Evolutionary conservation across 2,329 filamentous ascomycete species (phyloP), one percentile per base, ranked within the genome.

Genomic region (Fusarium cyanostomum): DNA sequence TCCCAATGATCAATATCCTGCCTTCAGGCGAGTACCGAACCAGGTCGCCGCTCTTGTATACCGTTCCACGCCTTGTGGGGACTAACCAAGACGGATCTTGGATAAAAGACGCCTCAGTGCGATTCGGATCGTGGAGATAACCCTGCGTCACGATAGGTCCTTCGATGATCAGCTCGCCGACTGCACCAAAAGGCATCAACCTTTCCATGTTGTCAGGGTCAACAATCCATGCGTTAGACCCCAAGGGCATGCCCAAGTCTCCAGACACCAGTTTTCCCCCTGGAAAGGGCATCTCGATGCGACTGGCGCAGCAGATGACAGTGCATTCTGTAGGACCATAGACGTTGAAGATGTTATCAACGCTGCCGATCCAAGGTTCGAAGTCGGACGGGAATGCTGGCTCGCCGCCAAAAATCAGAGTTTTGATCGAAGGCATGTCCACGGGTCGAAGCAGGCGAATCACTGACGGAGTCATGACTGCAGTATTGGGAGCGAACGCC

Each of bases 131-230:
- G 9, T 52, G 37, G 9, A 61, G 45, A 24, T 67, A 67, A 1
- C 62, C 64, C 11, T 37, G 42, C 3, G 53, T 54, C 1, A 71
- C 28, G 0, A 65, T 57, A 3, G 64, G 62, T 3, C 68, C 63
- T 46, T 67, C 61, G 11, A 71, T 56, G 1, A 68, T 31, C 8
- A 71, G 44, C 46, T 71, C 67, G 3, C 68, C 68, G 0, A 70
- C 57, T 3, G 54, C 50, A 4, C 68, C 67, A 2, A 70, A 21
- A 7, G 61, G 50, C 10, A 52, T 51, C 0, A 71, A 46, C 4
- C 33, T 34, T 10, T 53, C 21, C 0, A 37, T 31, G 12, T 71
- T 33, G 7, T 54, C 28, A 5, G 56, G 39, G 3, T 60, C 54
- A 3, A 54, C 59, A 5, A 71, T 46, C 63, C 67, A 71, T 1